Conservation (phyloP, 2,329 filamentous ascomycete genomes). For the Botrytis sinoallii region DNA sequence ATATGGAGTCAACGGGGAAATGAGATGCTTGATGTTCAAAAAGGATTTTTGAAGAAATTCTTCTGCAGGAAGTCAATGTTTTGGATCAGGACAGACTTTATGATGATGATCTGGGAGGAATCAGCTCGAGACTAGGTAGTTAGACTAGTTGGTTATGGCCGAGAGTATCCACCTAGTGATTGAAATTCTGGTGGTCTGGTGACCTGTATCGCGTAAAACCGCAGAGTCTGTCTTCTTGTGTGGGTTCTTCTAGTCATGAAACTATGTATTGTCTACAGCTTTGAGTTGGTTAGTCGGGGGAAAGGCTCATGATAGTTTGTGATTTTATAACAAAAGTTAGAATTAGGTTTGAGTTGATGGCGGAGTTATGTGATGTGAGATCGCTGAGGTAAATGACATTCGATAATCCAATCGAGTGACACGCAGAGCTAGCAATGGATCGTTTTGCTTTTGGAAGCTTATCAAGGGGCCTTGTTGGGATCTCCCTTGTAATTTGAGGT, state of each 20-base stretch:
- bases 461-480: too few relatives aligned
- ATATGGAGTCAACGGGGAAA: too few relatives aligned
- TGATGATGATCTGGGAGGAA: not conserved
- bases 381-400: too few relatives aligned
- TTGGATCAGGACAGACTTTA: not conserved
- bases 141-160: not conserved
- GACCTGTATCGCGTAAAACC: not conserved
- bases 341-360: too few relatives aligned
- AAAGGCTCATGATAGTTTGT: too few relatives aligned
- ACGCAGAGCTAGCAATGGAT: too few relatives aligned
- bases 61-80: not conserved
- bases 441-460: too few relatives aligned
- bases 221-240: not conserved
- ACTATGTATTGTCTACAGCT: not conserved
- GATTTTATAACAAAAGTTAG: too few relatives aligned
- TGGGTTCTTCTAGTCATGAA: not conserved
- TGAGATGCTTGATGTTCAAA: not conserved
- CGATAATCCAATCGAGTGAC: too few relatives aligned
- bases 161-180: not conserved
- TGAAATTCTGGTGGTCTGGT: not conserved
- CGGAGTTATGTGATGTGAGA: too few relatives aligned
- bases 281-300: rapidly evolving
- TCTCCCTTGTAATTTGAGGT: too few relatives aligned
- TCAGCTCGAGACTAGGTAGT: not conserved
- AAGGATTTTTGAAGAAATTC: too few relatives aligned